Percentiles rank a stretch among this genome's conserved stretches.
Evolutionary conservation across 495 filamentous ascomycete genomes (phyloP).

Genomic region (Durotheca rogersii): DNA sequence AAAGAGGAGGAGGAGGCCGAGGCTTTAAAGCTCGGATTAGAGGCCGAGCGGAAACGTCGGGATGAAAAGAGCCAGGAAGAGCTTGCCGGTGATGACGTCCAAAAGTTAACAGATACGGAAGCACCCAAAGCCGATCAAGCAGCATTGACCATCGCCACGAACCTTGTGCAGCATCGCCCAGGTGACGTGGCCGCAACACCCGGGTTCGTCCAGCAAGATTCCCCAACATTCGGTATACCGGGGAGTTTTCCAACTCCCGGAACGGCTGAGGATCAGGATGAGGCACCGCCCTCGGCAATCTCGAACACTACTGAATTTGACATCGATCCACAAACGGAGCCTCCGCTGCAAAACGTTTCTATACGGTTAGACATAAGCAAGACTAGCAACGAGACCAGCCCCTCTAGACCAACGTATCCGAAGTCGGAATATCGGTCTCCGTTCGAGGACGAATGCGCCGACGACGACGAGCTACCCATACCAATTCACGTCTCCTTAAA

Average conservation of each 20-base stretch:
- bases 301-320: slow-evolving; percentile 71
- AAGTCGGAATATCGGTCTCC: slow-evolving; percentile 43
- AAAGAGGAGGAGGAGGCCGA: slow-evolving; percentile 46
- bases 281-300: slow-evolving; percentile 51
- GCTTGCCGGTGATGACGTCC: not conserved
- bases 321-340: slow-evolving; percentile 65
- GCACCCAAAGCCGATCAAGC: slow-evolving; percentile 23
- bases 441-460: slow-evolving; percentile 38
- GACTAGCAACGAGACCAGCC: slow-evolving; percentile 8
- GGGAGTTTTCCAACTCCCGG: slow-evolving; percentile 49
- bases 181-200: slow-evolving; percentile 6
- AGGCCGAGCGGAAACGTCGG: slow-evolving; percentile 7
- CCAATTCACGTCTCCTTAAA: slow-evolving; percentile 47
- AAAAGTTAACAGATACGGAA: slow-evolving; percentile 12
- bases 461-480: slow-evolving; percentile 44
- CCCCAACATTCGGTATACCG: slow-evolving; percentile 69
- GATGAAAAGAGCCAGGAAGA: slow-evolving; percentile 19
- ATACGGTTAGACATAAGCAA: slow-evolving; percentile 31
- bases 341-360: slow-evolving; percentile 33
- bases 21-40: slow-evolving; percentile 26
- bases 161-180: slow-evolving; percentile 22
- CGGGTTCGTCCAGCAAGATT: slow-evolving; percentile 47
- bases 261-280: slow-evolving; percentile 38
- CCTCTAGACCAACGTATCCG: slow-evolving; percentile 15
- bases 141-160: slow-evolving; percentile 34